phyloP scores from a whole-genome alignment of 768 basidiomycete genomes.

The Candolleomyces efflorescens region DNA sequence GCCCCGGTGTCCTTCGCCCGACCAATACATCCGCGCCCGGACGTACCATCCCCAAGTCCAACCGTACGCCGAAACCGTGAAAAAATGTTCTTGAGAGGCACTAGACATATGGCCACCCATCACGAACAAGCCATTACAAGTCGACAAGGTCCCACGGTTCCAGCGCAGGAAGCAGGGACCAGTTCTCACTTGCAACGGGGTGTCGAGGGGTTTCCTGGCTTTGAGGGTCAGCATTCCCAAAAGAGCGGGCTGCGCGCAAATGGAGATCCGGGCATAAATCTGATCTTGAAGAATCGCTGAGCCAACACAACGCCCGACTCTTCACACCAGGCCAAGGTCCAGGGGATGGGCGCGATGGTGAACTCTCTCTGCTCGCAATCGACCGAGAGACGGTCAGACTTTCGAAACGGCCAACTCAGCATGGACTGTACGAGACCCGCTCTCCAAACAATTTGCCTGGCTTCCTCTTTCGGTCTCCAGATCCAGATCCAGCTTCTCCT shows the following conservation, averaged over 20 bases:
- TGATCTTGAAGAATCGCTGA: not conserved
- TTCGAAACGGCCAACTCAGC: not conserved
- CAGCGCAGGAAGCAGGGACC: slow-evolving; percentile 24
- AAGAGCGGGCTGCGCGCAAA: not conserved
- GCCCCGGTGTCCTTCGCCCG: not conserved
- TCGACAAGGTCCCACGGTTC: slow-evolving; percentile 28
- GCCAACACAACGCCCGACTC: not conserved
- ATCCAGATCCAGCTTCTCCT: not conserved
- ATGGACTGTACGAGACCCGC: not conserved
- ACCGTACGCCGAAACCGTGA: not conserved
- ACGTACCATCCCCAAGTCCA: not conserved
- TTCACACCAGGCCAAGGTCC: not conserved
- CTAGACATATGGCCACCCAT: not conserved
- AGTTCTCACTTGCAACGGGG: slow-evolving; percentile 10
- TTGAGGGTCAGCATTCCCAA: not conserved
- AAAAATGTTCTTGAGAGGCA: not conserved
- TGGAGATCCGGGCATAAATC: not conserved
- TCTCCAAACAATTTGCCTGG: slow-evolving; percentile 1
- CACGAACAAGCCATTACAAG: not conserved
- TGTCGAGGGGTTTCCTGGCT: not conserved
- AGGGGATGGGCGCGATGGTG: not conserved
- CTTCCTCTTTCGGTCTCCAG: not conserved
- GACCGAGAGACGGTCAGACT: not conserved
- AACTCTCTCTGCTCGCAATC: not conserved
- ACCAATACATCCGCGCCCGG: not conserved